Evolutionary conservation across 2,329 filamentous ascomycete genomes (phyloP).

Genomic region (Chaetomium sp.): DNA sequence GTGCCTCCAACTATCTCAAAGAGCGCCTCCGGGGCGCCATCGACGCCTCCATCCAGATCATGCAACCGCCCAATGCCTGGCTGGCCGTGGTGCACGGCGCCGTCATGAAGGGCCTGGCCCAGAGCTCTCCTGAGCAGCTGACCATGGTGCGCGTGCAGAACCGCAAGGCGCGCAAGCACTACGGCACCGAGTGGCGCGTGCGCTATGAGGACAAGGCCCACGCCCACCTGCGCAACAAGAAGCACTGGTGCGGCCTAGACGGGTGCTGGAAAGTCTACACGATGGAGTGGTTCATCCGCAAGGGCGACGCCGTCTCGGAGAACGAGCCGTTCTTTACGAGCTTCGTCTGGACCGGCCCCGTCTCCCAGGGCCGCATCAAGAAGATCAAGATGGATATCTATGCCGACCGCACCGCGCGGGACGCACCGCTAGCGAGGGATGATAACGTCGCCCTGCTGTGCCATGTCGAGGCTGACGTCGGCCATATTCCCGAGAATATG

Average conservation of each 20-base stretch:
- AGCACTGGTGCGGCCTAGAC: constrained; percentile 43
- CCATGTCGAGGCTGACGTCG: constrained; percentile 46
- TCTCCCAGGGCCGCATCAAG: constrained; percentile 40
- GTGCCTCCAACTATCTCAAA: constrained; percentile 49
- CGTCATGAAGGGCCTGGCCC: constrained; percentile 51
- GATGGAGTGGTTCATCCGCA: constrained; percentile 50
- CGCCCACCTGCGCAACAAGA: constrained; percentile 38
- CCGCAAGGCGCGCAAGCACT: constrained; percentile 48
- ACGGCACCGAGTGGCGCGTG: constrained; percentile 44
- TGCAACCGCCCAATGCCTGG: constrained; percentile 55
- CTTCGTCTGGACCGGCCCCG: constrained; percentile 40
- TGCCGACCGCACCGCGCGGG: constrained; percentile 36
- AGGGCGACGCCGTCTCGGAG: constrained; percentile 45
- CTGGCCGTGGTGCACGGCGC: constrained; percentile 55
- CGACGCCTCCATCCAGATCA: constrained; percentile 43
- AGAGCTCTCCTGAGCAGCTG: constrained; percentile 40
- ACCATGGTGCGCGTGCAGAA: constrained; percentile 45
- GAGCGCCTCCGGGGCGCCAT: constrained; percentile 45
- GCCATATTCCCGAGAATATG: constrained; percentile 44
- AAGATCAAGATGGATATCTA: constrained; percentile 44
- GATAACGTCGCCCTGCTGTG: constrained; percentile 43
- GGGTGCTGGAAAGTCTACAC: constrained; percentile 44
- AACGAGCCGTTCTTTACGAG: constrained; percentile 43
- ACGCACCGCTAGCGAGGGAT: constrained; percentile 43
- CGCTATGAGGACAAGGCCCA: constrained; percentile 40